phyloP scores from a whole-genome alignment of 1,139 yeast genomes.

The Diutina siamensis region DNA sequence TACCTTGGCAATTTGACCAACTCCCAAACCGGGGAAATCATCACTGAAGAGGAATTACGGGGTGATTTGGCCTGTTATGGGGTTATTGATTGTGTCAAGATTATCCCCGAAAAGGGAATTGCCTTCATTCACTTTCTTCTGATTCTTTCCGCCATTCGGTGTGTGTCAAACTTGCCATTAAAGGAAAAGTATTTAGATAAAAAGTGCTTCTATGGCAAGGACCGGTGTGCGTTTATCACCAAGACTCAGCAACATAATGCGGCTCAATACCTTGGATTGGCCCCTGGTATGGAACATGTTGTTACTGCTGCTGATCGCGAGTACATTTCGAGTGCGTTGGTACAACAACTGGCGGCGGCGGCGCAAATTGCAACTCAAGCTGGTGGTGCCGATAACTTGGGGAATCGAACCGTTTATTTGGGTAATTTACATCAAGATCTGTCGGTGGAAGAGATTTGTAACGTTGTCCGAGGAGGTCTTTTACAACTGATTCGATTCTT shows the following conservation, averaged over 20 bases:
- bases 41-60: conserved; percentile 47
- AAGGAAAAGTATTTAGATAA: conserved; percentile 44
- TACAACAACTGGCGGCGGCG: conserved; percentile 61
- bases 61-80: conserved; percentile 43
- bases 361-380: conserved; percentile 65
- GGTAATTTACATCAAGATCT: conserved; percentile 83
- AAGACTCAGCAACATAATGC: conserved; percentile 96
- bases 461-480: conserved; percentile 86
- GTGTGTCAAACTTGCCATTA: conserved; percentile 45
- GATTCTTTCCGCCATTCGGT: conserved; percentile 44
- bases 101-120: conserved; percentile 47
- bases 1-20: conserved; percentile 65
- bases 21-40: conserved; percentile 30
- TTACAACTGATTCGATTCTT: conserved; percentile 64
- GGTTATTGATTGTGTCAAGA: conserved; percentile 44
- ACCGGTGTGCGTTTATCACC: conserved; percentile 66
- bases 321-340: conserved; percentile 38
- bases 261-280: conserved; percentile 85
- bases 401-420: conserved; percentile 84
- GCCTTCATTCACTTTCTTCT: conserved; percentile 52
- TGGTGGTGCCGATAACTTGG: conserved; percentile 70
- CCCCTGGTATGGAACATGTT: conserved; percentile 80
- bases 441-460: conserved; percentile 85
- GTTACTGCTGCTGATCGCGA: conserved; percentile 74
- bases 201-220: conserved; percentile 51